Evolutionary conservation across 2,329 filamentous ascomycete genomes (phyloP).

Genomic region (Neoscytalidium dimidiatum): DNA sequence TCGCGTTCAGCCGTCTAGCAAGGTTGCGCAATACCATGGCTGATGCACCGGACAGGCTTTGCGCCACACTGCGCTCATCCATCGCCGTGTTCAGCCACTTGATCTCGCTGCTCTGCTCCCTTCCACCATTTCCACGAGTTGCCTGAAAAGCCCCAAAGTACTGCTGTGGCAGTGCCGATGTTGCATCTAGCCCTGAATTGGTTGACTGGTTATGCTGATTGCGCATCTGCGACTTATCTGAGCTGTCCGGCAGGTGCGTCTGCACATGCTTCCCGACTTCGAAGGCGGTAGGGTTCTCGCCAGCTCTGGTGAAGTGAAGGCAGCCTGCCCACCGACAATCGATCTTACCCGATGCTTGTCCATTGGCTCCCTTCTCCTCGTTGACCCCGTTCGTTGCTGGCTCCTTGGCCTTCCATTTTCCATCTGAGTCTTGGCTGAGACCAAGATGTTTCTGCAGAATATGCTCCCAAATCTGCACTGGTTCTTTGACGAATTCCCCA

Average conservation of each 20-base stretch:
- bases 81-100: conserved; percentile 49
- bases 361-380: conserved; percentile 39
- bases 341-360: conserved; percentile 47
- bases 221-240: conserved; percentile 39
- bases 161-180: background rate
- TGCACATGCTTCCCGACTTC: conserved; percentile 66
- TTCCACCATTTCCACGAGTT: conserved; percentile 23
- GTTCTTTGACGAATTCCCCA: conserved; percentile 61
- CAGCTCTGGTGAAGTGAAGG: conserved; percentile 51
- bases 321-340: conserved; percentile 70
- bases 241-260: conserved; percentile 62
- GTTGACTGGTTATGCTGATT: conserved; percentile 56
- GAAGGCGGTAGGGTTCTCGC: conserved; percentile 37
- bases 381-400: conserved; percentile 39
- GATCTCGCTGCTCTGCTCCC: conserved; percentile 27
- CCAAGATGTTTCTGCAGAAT: conserved; percentile 66
- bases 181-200: conserved; percentile 42
- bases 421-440: conserved; percentile 55
- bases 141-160: background rate
- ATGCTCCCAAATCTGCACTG: conserved; percentile 71
- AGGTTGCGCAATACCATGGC: conserved; percentile 79
- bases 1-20: conserved; percentile 50
- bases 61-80: conserved; percentile 60
- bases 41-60: conserved; percentile 76
- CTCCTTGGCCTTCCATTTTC: conserved; percentile 48